Percentiles rank a stretch among this genome's conserved stretches.
These are phyloP conservation scores for Aspergillus carbonarius DNA, from an alignment of 2,329 filamentous ascomycete species.

Conservation along the genomic window DNA sequence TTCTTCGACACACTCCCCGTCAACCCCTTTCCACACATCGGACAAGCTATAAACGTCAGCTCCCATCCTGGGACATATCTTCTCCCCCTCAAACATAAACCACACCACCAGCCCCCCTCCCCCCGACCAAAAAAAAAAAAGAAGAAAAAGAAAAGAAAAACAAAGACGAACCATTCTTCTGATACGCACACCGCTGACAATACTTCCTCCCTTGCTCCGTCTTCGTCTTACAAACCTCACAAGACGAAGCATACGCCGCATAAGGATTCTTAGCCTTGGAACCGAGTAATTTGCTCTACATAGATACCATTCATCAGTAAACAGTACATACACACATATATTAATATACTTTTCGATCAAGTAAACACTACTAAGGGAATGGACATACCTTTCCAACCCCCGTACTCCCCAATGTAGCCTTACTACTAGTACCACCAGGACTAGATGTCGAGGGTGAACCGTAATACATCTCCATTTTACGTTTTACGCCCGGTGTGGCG, in stretches of 20 bases:
- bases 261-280: slow-evolving; percentile 66
- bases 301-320: no score
- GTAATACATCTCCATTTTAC: slow-evolving; percentile 66
- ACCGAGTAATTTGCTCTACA: slow-evolving; percentile 63
- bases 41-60: slow-evolving; percentile 51
- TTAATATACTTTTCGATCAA: no score
- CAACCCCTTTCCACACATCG: slow-evolving; percentile 61
- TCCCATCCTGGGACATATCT: not conserved
- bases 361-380: no score
- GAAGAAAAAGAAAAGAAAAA: not conserved
- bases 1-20: slow-evolving; percentile 47
- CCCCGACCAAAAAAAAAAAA: not conserved
- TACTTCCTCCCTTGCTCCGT: slow-evolving; percentile 61
- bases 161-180: slow-evolving; percentile 54
- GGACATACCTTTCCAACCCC: slow-evolving; percentile 58
- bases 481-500: slow-evolving; percentile 65
- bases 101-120: not conserved
- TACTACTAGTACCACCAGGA: slow-evolving; percentile 13
- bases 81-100: slow-evolving; percentile 12
- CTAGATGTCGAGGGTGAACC: slow-evolving; percentile 52
- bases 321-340: not conserved
- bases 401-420: slow-evolving; percentile 54
- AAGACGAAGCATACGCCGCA: slow-evolving; percentile 62
- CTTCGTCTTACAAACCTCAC: slow-evolving; percentile 63
- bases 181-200: slow-evolving; percentile 64